A percentile compares a stretch with the other conserved stretches of the same genome.
Conservation (phyloP, 345 rosid genomes). For the Salix caprea region DNA sequence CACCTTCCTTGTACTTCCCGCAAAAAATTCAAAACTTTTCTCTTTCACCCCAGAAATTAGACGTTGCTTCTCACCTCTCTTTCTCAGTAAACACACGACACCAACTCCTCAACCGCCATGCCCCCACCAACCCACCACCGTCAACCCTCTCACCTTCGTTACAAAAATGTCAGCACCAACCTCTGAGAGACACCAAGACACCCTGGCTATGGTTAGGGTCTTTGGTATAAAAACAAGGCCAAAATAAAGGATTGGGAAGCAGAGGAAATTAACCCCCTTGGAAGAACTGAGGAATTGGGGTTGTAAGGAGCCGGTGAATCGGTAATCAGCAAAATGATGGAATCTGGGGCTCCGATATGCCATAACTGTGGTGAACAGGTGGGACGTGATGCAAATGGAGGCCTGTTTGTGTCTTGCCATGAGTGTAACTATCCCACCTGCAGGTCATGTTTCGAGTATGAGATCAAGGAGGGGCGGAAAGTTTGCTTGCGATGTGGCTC, state of each 20-base stretch:
- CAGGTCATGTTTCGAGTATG: slow-evolving; percentile 77
- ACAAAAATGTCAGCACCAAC: slow-evolving; percentile 14
- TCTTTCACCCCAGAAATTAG: neutral
- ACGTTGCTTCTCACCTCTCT: slow-evolving; percentile 26
- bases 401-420: slow-evolving; percentile 68
- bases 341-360: slow-evolving; percentile 67
- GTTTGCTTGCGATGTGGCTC: slow-evolving; percentile 75
- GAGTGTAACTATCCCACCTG: slow-evolving; percentile 89
- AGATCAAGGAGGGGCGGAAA: slow-evolving; percentile 76
- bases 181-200: slow-evolving; percentile 20
- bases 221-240: slow-evolving; percentile 23
- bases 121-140: slow-evolving; percentile 41
- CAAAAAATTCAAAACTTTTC: slow-evolving; percentile 34
- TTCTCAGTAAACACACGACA: slow-evolving; percentile 33
- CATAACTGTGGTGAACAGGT: slow-evolving; percentile 80
- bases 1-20: slow-evolving; percentile 63
- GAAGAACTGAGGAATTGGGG: slow-evolving; percentile 6
- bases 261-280: slow-evolving; percentile 2
- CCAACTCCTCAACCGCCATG: slow-evolving; percentile 56
- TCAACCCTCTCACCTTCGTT: slow-evolving; percentile 18
- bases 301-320: neutral
- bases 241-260: neutral
- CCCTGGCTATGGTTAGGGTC: slow-evolving; percentile 15
- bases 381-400: slow-evolving; percentile 59
- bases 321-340: slow-evolving; percentile 54